phyloP scores from a whole-genome alignment of 2,329 filamentous ascomycete species.

The Corinectria fuckeliana region DNA sequence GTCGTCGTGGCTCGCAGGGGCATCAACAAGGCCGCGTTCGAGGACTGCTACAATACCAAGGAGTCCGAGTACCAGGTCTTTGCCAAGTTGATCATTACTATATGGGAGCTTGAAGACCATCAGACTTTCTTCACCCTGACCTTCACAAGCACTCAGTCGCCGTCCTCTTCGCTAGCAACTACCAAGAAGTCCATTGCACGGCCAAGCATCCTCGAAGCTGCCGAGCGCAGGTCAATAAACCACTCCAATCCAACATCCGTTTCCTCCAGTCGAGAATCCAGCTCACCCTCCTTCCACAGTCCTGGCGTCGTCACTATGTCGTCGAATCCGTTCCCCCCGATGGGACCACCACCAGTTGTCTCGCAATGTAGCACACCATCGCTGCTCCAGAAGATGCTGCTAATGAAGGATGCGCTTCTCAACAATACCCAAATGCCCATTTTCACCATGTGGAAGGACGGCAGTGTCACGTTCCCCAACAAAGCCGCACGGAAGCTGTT shows the following conservation, averaged over 20 bases:
- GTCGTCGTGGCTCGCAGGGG: constrained; percentile 66
- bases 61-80: constrained; percentile 54
- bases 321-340: constrained; percentile 68
- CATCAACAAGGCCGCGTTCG: constrained; percentile 48
- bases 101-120: constrained; percentile 72
- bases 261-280: constrained; percentile 55
- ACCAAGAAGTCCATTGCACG: constrained; percentile 49
- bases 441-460: constrained; percentile 82
- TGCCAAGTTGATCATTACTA: constrained; percentile 78
- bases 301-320: constrained; percentile 61
- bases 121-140: constrained; percentile 76
- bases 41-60: constrained; percentile 44
- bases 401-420: constrained; percentile 79
- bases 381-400: constrained; percentile 73
- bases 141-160: constrained; percentile 68
- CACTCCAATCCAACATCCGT: constrained; percentile 55
- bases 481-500: constrained; percentile 65
- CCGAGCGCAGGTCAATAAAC: constrained; percentile 52
- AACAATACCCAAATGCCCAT: constrained; percentile 78
- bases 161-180: constrained; percentile 40
- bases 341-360: constrained; percentile 67
- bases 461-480: constrained; percentile 76
- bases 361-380: constrained; percentile 65
- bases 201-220: constrained; percentile 51
- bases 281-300: constrained; percentile 54